Evolutionary conservation across 2,329 filamentous ascomycete genomes (phyloP), one percentile per base, ranked within the genome.

Genomic region (Fusarium sp.): DNA sequence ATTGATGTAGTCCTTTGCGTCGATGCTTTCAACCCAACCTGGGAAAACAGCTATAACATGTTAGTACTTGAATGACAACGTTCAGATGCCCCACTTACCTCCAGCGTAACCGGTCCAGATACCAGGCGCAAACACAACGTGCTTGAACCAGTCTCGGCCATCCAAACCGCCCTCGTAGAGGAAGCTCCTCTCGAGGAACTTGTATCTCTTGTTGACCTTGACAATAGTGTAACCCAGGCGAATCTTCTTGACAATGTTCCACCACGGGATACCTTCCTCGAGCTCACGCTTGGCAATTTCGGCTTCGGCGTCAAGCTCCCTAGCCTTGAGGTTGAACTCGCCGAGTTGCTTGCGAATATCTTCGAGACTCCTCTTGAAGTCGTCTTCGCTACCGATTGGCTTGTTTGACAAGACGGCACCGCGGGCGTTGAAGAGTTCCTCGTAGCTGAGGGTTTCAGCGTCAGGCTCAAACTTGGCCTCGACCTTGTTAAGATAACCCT

Each of bases 31-130:
- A 15, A 85, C 81, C 45, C 90, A 77, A 0, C 88, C 87, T 0
- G 88, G 88, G 77, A 88, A 90, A 15, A 90, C 87, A 51, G 86
- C 86, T 86, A 19, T 2, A 20, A 17, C 2, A 6, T 8, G 30
- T 67, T 45, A 69, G 62, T n/a, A 17, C 7, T 11, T 11, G 32
- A 6, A 9, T 19, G 9, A n/a, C 19, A 6, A 14, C 4, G 13
- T 14, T 11, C 7, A 3, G 4, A 47, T 9, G 10, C 17, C 35
- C 48, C 15, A 80, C 85, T 79, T 73, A 90, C 88, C 87, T 75
- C 94, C 94, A 0, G 93, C 83, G 78, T 97, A 97, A 0, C 94
- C 94, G 0, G 93, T 97, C 93, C 94, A 97, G 47, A 95, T 78
- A 0, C 94, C 94, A 0, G 94, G 94, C 2, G 94, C 94, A 79